phyloP scores from a whole-genome alignment of 2,329 filamentous ascomycete species.

The Stachybotrys echinatus region DNA sequence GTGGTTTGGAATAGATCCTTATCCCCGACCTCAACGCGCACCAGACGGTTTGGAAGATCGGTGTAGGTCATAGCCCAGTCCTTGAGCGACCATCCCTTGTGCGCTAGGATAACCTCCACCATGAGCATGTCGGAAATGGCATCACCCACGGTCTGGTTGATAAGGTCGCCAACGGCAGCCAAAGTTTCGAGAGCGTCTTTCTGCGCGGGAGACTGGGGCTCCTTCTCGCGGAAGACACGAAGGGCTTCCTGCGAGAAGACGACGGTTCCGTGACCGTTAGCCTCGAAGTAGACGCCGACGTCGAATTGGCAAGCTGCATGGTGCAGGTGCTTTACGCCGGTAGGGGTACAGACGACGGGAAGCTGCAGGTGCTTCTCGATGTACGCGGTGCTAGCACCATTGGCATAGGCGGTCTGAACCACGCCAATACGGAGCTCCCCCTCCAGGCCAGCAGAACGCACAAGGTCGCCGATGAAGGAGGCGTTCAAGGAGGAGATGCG shows the following conservation, averaged over 20 bases:
- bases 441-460: slow-evolving; percentile 71
- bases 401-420: slow-evolving; percentile 96
- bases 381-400: slow-evolving; percentile 89
- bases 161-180: slow-evolving; percentile 76
- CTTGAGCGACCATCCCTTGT: slow-evolving; percentile 84
- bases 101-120: slow-evolving; percentile 91
- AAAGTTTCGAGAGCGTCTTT: slow-evolving; percentile 84
- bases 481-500: slow-evolving; percentile 93
- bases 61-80: slow-evolving; percentile 93
- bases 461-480: slow-evolving; percentile 86
- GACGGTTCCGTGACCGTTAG: slow-evolving; percentile 95
- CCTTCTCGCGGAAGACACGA: slow-evolving; percentile 69
- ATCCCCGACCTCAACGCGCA: slow-evolving; percentile 83
- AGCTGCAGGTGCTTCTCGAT: slow-evolving; percentile 83
- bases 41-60: slow-evolving; percentile 91
- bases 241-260: slow-evolving; percentile 86
- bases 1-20: slow-evolving; percentile 87
- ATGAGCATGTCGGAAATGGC: slow-evolving; percentile 93
- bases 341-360: slow-evolving; percentile 87
- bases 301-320: slow-evolving; percentile 95
- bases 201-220: slow-evolving; percentile 87
- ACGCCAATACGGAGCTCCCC: slow-evolving; percentile 86
- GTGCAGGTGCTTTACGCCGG: slow-evolving; percentile 95
- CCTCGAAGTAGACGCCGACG: slow-evolving; percentile 96
- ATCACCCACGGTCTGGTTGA: slow-evolving; percentile 98